These are phyloP conservation scores for Calonectria hongkongensis DNA, from an alignment of 2,329 filamentous ascomycete genomes.

Conservation along the genomic window DNA sequence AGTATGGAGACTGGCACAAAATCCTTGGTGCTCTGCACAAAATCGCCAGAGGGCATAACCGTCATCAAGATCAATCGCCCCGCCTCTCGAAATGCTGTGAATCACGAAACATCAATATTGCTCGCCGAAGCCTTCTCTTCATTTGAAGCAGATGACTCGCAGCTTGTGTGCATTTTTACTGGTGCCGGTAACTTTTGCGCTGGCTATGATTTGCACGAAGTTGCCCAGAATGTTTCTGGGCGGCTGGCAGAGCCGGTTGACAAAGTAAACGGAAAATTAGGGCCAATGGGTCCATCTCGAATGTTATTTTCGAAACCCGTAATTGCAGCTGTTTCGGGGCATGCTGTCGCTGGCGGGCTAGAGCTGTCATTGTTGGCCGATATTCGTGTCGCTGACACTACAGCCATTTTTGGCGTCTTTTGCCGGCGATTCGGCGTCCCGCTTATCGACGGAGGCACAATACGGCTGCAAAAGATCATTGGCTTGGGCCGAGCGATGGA, in stretches of 20 bases:
- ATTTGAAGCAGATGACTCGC: constrained; percentile 4
- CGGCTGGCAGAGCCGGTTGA: not conserved
- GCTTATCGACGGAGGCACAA: constrained; percentile 2
- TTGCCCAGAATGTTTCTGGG: not conserved
- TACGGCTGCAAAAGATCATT: constrained; percentile 1
- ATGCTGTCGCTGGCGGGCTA: constrained; percentile 4
- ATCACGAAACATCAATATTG: not conserved
- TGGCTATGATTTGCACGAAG: constrained; percentile 15
- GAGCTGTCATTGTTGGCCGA: constrained; percentile 7
- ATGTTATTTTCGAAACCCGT: constrained; percentile 4
- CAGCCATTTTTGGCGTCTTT: not conserved
- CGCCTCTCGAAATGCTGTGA: constrained; percentile 10
- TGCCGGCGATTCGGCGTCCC: constrained; percentile 8
- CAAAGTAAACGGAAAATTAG: constrained; percentile 7
- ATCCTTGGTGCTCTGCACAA: not conserved
- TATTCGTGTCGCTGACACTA: constrained; percentile 17
- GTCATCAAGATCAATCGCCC: not conserved
- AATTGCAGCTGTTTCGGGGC: constrained; percentile 1
- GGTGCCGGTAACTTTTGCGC: constrained; percentile 6
- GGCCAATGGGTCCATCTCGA: constrained; percentile 5
- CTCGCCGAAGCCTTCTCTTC: not conserved
- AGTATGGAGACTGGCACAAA: not conserved
- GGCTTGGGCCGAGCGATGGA: constrained; percentile 8
- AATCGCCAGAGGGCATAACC: constrained; percentile 1
- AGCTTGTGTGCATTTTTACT: constrained; percentile 10